A percentile compares a stretch with the other conserved stretches of the same genome.
These are phyloP conservation scores for Aeminium ludgeri DNA, from an alignment of 495 filamentous ascomycete genomes.

Conservation along the genomic window DNA sequence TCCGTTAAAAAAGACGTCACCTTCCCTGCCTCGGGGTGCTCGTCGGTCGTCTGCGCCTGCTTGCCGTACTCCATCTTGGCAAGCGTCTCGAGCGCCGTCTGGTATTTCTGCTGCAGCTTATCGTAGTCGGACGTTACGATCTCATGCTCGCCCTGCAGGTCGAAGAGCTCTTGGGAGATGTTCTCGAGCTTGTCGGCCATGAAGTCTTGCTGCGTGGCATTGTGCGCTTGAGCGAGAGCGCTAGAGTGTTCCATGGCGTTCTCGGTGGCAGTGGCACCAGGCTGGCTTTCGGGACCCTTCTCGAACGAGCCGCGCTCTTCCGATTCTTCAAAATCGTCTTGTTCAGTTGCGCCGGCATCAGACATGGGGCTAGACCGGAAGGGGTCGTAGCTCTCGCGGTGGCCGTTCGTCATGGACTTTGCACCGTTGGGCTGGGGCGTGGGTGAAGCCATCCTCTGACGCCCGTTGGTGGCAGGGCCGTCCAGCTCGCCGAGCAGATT, in stretches of 20 bases:
- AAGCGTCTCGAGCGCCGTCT: constrained; percentile 66
- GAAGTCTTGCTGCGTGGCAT: constrained; percentile 66
- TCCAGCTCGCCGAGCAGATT: constrained; percentile 82
- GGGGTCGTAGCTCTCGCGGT: constrained; percentile 18
- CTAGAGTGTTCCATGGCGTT: not conserved
- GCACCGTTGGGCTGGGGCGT: constrained; percentile 11
- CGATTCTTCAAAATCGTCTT: constrained; percentile 9
- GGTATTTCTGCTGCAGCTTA: constrained; percentile 71
- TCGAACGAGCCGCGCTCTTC: constrained; percentile 3
- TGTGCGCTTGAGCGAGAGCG: constrained; percentile 24
- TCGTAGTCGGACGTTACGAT: constrained; percentile 65
- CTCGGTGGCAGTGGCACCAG: not conserved
- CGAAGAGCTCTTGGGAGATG: constrained; percentile 81
- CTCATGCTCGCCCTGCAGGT: constrained; percentile 82
- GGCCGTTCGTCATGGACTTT: constrained; percentile 19
- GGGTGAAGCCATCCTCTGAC: too few relatives aligned
- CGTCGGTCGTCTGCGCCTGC: constrained; percentile 1
- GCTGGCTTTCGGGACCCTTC: not conserved
- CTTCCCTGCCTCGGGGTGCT: constrained; percentile 36
- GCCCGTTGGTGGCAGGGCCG: too few relatives aligned
- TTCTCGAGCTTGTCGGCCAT: constrained; percentile 86
- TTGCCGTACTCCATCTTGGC: constrained; percentile 58
- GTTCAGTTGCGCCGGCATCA: constrained; percentile 6
- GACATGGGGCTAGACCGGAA: constrained; percentile 6
- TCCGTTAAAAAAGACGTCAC: constrained; percentile 90